Conservation (phyloP, 2,329 filamentous ascomycete genomes). For the Cladosporium cucumerinum region DNA sequence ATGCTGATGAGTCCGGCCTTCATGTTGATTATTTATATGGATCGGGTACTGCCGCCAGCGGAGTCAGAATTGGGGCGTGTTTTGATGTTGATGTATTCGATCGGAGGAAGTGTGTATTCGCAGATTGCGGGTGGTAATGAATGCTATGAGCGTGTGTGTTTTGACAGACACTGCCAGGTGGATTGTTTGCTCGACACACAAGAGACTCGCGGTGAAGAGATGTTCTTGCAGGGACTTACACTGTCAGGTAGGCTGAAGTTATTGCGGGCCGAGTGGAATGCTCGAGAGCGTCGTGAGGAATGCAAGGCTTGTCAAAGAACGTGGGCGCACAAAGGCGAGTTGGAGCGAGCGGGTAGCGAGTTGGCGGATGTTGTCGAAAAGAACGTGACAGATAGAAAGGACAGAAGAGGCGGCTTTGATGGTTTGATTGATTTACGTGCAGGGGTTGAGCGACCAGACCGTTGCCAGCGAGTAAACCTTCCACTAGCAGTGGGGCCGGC, state of each 20-base stretch:
- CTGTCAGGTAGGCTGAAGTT: background rate
- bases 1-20: slow-evolving; percentile 31
- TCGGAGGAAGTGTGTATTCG: background rate
- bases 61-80: slow-evolving; percentile 21
- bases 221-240: background rate
- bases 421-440: slow-evolving; percentile 4
- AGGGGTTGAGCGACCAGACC: slow-evolving; percentile 7
- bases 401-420: background rate
- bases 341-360: slow-evolving; percentile 4
- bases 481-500: background rate
- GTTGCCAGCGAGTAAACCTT: background rate
- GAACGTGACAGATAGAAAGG: slow-evolving; percentile 1
- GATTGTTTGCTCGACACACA: background rate
- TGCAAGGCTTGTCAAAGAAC: slow-evolving; percentile 10
- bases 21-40: slow-evolving; percentile 26
- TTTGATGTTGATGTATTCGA: background rate
- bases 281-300: slow-evolving; percentile 1
- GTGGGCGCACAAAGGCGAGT: slow-evolving; percentile 11
- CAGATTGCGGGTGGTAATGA: background rate
- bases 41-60: slow-evolving; percentile 24
- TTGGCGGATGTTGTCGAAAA: background rate
- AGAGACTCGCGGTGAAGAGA: background rate
- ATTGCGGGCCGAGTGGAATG: slow-evolving; percentile 4
- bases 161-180: background rate
- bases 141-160: background rate